phyloP scores from a whole-genome alignment of 164 flowering plant species.

The Echeveria elegans region DNA sequence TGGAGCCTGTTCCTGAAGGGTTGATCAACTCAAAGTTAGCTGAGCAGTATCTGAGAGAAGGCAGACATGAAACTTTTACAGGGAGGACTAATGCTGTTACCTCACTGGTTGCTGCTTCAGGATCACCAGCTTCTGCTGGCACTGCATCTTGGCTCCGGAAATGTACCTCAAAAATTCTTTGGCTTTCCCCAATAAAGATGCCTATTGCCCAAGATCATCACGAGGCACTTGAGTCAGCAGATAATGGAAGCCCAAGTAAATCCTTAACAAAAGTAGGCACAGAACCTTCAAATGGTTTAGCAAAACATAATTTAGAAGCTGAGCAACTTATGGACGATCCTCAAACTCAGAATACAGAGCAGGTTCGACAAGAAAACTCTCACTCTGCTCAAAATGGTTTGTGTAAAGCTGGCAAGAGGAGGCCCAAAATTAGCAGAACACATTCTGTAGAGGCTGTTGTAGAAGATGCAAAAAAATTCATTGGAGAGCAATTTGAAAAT shows the following conservation, averaged over 20 bases:
- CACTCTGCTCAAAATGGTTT: constrained; percentile 14
- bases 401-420: constrained; percentile 20
- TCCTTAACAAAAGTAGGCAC: constrained; percentile 11
- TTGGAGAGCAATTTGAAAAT: constrained; percentile 13
- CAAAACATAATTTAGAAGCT: constrained; percentile 18
- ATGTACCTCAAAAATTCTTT: constrained; percentile 39
- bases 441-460: constrained; percentile 34
- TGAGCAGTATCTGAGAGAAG: constrained; percentile 9
- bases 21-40: constrained; percentile 14
- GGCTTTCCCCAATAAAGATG: constrained; percentile 25
- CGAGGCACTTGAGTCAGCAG: constrained; percentile 8
- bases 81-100: constrained; percentile 14
- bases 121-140: constrained; percentile 30
- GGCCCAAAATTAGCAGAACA: constrained; percentile 22
- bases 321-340: constrained; percentile 17
- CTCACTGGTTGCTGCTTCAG: constrained; percentile 20
- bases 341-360: constrained; percentile 15
- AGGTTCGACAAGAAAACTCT: constrained; percentile 15
- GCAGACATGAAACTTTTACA: neutral
- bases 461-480: constrained; percentile 22
- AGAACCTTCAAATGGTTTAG: constrained; percentile 15
- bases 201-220: constrained; percentile 11
- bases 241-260: constrained; percentile 6
- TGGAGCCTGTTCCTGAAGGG: constrained; percentile 22
- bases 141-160: constrained; percentile 34